phyloP scores from a whole-genome alignment of 108 stramenopile genomes.

The Schizochytrium sp. region DNA sequence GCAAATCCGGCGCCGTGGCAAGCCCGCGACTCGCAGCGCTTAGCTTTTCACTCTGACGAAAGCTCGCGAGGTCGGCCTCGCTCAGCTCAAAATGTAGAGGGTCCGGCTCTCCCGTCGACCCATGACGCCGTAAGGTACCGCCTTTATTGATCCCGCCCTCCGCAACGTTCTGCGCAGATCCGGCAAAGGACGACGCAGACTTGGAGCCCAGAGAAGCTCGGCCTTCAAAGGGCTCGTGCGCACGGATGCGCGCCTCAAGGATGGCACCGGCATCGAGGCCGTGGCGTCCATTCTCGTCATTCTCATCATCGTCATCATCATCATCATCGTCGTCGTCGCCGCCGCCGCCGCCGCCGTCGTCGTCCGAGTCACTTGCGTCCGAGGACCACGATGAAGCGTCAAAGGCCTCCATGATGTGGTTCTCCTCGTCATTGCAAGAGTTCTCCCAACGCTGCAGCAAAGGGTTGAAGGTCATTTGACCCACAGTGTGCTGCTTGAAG shows the following conservation, averaged over 20 bases:
- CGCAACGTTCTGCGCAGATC: too few species aligned
- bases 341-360: background rate
- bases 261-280: too few species aligned
- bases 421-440: background rate
- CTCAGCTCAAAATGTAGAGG: background rate
- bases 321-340: background rate
- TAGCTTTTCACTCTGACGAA: background rate
- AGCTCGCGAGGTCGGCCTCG: background rate
- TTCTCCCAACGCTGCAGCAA: background rate
- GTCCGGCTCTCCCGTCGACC: too few species aligned
- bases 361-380: background rate
- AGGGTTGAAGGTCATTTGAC: background rate
- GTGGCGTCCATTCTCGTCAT: too few species aligned
- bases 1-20: background rate
- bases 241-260: too few species aligned
- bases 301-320: background rate
- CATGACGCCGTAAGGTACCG: too few species aligned
- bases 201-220: too few species aligned
- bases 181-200: too few species aligned
- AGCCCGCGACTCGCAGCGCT: background rate
- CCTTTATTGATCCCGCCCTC: too few species aligned
- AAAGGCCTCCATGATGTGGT: conserved; percentile 10
- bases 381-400: background rate
- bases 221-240: too few species aligned
- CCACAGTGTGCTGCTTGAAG: conserved; percentile 13